Conservation (phyloP, 495 filamentous ascomycete genomes). For the Aspergillus steynii region DNA sequence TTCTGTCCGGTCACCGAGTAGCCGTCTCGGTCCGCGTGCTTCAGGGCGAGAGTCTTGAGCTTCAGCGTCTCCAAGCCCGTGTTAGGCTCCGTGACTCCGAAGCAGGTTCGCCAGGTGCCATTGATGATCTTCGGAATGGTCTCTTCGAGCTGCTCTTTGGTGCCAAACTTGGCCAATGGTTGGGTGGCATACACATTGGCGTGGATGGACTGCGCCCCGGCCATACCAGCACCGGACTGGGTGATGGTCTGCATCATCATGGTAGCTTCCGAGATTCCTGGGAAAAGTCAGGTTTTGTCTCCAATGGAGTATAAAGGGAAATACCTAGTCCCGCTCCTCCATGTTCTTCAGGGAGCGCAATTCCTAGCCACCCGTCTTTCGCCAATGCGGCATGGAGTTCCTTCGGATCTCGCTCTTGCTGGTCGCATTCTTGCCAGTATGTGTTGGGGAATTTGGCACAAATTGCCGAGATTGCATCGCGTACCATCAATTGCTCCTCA, state of each 20-base stretch:
- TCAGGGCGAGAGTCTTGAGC: conserved; percentile 60
- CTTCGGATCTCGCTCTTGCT: conserved; percentile 65
- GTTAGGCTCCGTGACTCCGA: conserved; percentile 67
- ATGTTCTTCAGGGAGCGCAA: conserved; percentile 69
- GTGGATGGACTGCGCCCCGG: conserved; percentile 75
- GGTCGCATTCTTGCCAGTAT: conserved; percentile 73
- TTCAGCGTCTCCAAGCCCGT: conserved; percentile 74
- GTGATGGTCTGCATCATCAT: conserved; percentile 86
- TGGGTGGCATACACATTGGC: conserved; percentile 80
- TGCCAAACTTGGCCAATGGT: conserved; percentile 71
- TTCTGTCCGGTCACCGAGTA: conserved; percentile 74
- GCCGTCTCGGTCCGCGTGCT: conserved; percentile 41
- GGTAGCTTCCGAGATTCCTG: conserved; percentile 72
- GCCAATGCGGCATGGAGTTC: conserved; percentile 74
- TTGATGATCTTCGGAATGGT: conserved; percentile 70
- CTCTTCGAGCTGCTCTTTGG: conserved; percentile 54
- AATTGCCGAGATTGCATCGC: conserved; percentile 67
- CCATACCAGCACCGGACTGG: conserved; percentile 75
- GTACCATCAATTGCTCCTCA: conserved; percentile 67
- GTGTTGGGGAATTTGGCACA: conserved; percentile 62
- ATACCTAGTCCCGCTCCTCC: conserved; percentile 74
- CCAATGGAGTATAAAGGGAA: conserved; percentile 29
- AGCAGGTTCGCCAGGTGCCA: conserved; percentile 68
- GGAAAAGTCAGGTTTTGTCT: conserved; percentile 39
- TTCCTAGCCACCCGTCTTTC: conserved; percentile 82